These are phyloP conservation scores for Xylaria sp. DNA, from an alignment of 2,329 filamentous ascomycete species.

Conservation along the genomic window DNA sequence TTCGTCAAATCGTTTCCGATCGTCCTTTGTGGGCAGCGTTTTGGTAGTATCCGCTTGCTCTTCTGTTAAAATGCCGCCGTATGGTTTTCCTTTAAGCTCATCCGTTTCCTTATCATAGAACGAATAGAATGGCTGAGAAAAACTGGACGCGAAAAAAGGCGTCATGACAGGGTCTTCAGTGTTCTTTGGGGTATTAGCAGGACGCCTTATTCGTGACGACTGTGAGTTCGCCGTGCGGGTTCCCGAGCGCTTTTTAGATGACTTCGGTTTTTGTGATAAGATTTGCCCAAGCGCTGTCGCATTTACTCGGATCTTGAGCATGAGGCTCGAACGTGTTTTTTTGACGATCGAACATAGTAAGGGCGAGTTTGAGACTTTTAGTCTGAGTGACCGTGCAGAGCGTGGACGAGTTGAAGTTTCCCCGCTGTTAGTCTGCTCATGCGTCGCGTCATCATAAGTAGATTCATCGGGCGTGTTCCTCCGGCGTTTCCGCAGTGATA, in stretches of 20 bases:
- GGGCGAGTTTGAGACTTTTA: constrained; percentile 57
- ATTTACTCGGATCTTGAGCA: constrained; percentile 69
- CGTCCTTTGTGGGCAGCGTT: constrained; percentile 82
- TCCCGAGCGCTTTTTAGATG: constrained; percentile 62
- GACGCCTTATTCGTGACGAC: constrained; percentile 42
- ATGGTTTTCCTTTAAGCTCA: constrained; percentile 91
- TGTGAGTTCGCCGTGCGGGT: constrained; percentile 50
- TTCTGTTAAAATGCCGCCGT: constrained; percentile 91
- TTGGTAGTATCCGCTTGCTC: constrained; percentile 90
- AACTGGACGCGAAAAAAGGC: constrained; percentile 67
- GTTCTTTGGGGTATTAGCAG: constrained; percentile 47
- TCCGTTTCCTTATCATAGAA: constrained; percentile 91
- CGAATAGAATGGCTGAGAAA: constrained; percentile 84
- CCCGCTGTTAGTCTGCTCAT: constrained; percentile 51
- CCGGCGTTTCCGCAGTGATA: constrained; percentile 65
- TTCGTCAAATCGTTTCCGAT: constrained; percentile 87
- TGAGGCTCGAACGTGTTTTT: constrained; percentile 56
- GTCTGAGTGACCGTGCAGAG: constrained; percentile 69
- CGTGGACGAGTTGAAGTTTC: constrained; percentile 53
- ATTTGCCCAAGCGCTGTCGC: constrained; percentile 70
- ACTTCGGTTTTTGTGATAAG: constrained; percentile 67
- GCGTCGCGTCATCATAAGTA: constrained; percentile 46
- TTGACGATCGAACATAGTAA: constrained; percentile 57
- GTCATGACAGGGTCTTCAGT: constrained; percentile 61
- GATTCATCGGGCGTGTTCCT: constrained; percentile 60